phyloP scores from a whole-genome alignment of 2,329 filamentous ascomycete species.

The Colletotrichum tamarilloi region DNA sequence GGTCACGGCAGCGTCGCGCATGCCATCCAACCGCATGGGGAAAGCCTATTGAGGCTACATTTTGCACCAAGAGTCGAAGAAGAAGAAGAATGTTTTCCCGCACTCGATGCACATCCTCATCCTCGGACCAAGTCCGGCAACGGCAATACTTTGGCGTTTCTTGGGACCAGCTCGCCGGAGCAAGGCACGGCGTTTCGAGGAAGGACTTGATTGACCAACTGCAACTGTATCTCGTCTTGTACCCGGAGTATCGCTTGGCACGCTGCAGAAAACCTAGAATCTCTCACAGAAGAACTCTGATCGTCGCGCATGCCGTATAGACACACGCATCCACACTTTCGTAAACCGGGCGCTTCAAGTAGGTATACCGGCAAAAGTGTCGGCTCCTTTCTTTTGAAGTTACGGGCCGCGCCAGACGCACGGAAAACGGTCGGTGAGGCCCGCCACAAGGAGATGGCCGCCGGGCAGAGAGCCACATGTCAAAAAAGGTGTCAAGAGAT shows the following conservation, averaged over 20 bases:
- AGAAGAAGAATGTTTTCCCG: not conserved
- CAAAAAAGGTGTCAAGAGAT: not conserved
- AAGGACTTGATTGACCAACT: constrained; percentile 21
- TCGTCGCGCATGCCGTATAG: not conserved
- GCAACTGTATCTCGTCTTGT: constrained; percentile 1
- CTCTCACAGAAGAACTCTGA: not conserved
- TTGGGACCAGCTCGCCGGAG: not conserved
- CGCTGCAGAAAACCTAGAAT: not conserved
- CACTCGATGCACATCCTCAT: not conserved
- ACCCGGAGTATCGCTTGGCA: constrained; percentile 6
- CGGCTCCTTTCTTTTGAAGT: constrained; percentile 3
- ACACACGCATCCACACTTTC: not conserved
- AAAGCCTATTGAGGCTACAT: not conserved
- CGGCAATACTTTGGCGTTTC: constrained; percentile 16
- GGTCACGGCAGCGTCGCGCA: not conserved
- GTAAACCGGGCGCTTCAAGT: not conserved
- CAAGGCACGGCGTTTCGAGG: constrained; percentile 16
- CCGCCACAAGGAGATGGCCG: not conserved
- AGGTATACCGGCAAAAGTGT: not conserved
- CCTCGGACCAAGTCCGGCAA: constrained; percentile 12
- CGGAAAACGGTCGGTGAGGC: constrained; percentile 2
- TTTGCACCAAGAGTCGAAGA: not conserved
- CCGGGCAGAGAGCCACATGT: constrained; percentile 10
- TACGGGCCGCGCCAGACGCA: constrained; percentile 24
- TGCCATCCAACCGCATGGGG: not conserved